phyloP scores from a whole-genome alignment of 352 stramenopile genomes.

The Elongisporangium anandrum region DNA sequence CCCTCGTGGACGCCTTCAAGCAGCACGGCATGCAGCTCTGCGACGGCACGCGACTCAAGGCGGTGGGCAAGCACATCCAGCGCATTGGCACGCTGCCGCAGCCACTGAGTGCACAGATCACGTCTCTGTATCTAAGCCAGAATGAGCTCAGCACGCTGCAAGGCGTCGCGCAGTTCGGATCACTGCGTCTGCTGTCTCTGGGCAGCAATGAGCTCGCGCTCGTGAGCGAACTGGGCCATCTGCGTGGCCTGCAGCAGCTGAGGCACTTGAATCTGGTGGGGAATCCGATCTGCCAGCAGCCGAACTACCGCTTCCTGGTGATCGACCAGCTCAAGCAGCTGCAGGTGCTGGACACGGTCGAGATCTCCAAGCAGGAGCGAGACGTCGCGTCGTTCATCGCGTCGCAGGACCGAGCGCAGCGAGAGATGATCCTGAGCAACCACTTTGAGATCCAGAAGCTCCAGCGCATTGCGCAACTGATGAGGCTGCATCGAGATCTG shows the following conservation, averaged over 20 bases:
- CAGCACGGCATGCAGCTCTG: slow-evolving; percentile 64
- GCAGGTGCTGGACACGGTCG: slow-evolving; percentile 50
- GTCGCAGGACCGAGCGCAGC: slow-evolving; percentile 47
- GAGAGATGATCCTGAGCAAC: slow-evolving; percentile 49
- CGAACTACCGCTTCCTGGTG: slow-evolving; percentile 65
- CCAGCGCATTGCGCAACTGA: slow-evolving; percentile 41
- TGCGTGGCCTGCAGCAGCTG: slow-evolving; percentile 35
- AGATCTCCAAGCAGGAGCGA: slow-evolving; percentile 57
- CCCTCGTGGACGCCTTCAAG: slow-evolving; percentile 61
- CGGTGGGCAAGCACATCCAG: slow-evolving; percentile 51
- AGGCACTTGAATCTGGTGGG: slow-evolving; percentile 65
- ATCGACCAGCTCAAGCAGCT: slow-evolving; percentile 42
- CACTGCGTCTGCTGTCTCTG: slow-evolving; percentile 57
- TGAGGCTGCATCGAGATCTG: slow-evolving; percentile 56
- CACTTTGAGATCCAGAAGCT: slow-evolving; percentile 74
- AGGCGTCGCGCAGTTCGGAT: slow-evolving; percentile 57
- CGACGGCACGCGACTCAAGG: slow-evolving; percentile 74
- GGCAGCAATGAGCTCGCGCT: slow-evolving; percentile 47
- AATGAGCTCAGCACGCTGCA: slow-evolving; percentile 54
- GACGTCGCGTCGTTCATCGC: slow-evolving; percentile 40
- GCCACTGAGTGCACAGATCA: slow-evolving; percentile 36
- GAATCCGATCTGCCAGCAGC: slow-evolving; percentile 68
- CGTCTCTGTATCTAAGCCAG: slow-evolving; percentile 74
- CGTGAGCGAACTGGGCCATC: slow-evolving; percentile 36
- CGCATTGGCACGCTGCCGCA: slow-evolving; percentile 44